A percentile compares a stretch with the other conserved stretches of the same genome.
phyloP scores from a whole-genome alignment of 1,284 basidiomycete species.

The Cronartium ribicola region DNA sequence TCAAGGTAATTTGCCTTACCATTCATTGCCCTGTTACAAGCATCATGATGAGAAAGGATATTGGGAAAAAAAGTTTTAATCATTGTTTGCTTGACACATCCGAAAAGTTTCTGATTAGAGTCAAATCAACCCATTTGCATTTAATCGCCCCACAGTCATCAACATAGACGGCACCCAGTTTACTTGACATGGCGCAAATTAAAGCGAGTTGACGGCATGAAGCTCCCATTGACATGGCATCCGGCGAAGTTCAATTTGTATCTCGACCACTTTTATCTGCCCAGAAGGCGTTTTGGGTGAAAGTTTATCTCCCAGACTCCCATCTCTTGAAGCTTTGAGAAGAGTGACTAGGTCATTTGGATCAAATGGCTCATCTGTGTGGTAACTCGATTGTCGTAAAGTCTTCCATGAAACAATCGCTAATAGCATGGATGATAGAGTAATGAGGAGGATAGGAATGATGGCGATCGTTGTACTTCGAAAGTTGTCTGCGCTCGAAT shows the following conservation, averaged over 20 bases:
- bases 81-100: too few species aligned
- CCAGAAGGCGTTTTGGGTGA: too few species aligned
- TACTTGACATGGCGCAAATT: too few species aligned
- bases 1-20: too few species aligned
- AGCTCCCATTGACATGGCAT: slow-evolving; percentile 19
- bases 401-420: slow-evolving; percentile 9
- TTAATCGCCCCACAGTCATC: too few species aligned
- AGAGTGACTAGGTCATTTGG: slow-evolving; percentile 26
- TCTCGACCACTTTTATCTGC: background rate
- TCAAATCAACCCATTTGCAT: too few species aligned
- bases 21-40: too few species aligned
- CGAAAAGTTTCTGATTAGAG: too few species aligned
- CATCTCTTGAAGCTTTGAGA: slow-evolving; percentile 18
- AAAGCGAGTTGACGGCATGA: background rate
- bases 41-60: too few species aligned
- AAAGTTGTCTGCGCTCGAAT: background rate
- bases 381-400: slow-evolving; percentile 2
- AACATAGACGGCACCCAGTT: too few species aligned
- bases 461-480: slow-evolving; percentile 9
- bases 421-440: slow-evolving; percentile 10
- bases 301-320: slow-evolving; percentile 16
- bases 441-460: slow-evolving; percentile 13
- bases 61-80: too few species aligned
- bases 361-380: slow-evolving; percentile 25
- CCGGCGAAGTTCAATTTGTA: slow-evolving; percentile 22